Evolutionary conservation across 257 asterid genomes (phyloP).

Genomic region (Penstemon barbatus): DNA sequence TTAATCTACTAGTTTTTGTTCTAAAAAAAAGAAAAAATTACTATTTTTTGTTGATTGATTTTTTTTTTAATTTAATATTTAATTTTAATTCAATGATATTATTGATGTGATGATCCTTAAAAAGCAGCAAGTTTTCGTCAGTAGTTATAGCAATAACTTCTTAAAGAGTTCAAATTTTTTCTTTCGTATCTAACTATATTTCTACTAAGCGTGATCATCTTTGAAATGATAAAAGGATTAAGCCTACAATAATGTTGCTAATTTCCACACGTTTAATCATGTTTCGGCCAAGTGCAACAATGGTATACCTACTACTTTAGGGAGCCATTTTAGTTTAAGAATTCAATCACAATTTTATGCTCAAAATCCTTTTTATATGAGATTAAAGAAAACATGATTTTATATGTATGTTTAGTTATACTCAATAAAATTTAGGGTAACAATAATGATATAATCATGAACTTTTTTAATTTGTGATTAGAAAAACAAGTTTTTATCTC

Average conservation of each 20-base stretch:
- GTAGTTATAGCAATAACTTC: no score
- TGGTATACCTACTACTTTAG: neutral
- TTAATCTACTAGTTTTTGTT: no score
- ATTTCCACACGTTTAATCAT: slow-evolving; percentile 16
- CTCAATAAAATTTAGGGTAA: no score
- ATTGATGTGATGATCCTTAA: no score
- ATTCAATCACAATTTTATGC: slow-evolving; percentile 31
- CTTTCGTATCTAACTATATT: neutral
- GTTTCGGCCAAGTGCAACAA: neutral
- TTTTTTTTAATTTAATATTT: no score
- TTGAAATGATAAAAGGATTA: neutral
- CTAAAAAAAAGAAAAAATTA: no score
- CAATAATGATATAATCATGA: no score
- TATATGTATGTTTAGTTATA: neutral
- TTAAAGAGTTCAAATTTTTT: no score
- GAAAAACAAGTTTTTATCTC: neutral
- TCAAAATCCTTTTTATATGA: slow-evolving; percentile 20
- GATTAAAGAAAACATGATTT: neutral
- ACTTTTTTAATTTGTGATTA: neutral
- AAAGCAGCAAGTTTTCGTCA: no score
- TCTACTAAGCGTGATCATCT: neutral
- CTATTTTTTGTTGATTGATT: no score
- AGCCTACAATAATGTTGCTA: neutral
- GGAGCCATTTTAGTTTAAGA: slow-evolving; percentile 6
- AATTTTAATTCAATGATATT: no score